Evolutionary conservation across 495 filamentous ascomycete genomes (phyloP).

Genomic region (Glarea lozoyensis): DNA sequence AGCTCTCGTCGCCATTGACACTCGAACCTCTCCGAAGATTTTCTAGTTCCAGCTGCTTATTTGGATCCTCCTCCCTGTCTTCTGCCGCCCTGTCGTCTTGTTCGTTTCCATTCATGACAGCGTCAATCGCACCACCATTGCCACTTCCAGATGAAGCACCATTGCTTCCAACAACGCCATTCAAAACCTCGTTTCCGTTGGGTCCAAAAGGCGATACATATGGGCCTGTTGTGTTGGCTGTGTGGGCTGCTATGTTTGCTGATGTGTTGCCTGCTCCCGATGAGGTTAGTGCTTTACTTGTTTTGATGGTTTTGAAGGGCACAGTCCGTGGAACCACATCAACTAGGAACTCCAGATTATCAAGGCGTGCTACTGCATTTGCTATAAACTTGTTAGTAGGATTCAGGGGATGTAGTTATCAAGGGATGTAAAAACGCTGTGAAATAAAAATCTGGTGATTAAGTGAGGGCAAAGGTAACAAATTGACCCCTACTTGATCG

Average conservation of each 20-base stretch:
- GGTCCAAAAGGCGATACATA: too few relatives aligned
- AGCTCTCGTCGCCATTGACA: conserved; percentile 12
- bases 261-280: conserved; percentile 9
- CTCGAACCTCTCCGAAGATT: conserved; percentile 7
- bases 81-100: too few relatives aligned
- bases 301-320: conserved; percentile 70
- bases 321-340: conserved; percentile 84
- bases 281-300: conserved; percentile 36
- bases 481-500: too few relatives aligned
- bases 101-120: too few relatives aligned
- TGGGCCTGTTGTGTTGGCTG: too few relatives aligned
- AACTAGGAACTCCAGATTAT: conserved; percentile 91
- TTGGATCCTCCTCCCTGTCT: conserved; percentile 12
- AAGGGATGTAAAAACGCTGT: neutral
- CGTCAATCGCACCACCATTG: too few relatives aligned
- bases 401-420: neutral
- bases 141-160: too few relatives aligned
- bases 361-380: conserved; percentile 76
- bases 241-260: too few relatives aligned
- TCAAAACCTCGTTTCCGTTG: too few relatives aligned
- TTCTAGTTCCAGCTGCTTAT: conserved; percentile 21
- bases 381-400: conserved; percentile 35
- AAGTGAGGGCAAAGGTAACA: too few relatives aligned
- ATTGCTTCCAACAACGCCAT: too few relatives aligned
- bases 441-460: too few relatives aligned